These are phyloP conservation scores for Corinectria fuckeliana DNA, from an alignment of 2,329 filamentous ascomycete species.

Conservation along the genomic window DNA sequence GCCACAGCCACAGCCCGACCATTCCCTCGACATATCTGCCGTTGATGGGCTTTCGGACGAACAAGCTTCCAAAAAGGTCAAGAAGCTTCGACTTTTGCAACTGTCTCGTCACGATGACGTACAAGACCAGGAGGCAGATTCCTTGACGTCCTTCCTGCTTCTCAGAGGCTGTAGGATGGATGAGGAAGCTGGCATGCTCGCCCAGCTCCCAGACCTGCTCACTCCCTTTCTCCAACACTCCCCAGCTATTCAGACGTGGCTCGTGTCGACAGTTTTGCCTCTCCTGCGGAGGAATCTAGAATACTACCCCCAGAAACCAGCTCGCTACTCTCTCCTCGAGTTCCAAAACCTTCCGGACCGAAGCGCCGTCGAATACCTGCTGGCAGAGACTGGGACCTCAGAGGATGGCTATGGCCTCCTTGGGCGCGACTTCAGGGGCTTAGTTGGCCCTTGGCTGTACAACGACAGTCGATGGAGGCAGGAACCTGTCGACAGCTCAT, in stretches of 20 bases:
- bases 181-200: slow-evolving; percentile 72
- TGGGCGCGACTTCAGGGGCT: slow-evolving; percentile 69
- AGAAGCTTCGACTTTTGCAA: slow-evolving; percentile 68
- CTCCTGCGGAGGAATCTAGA: slow-evolving; percentile 72
- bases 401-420: slow-evolving; percentile 51
- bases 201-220: slow-evolving; percentile 71
- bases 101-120: slow-evolving; percentile 58
- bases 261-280: slow-evolving; percentile 72
- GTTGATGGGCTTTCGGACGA: slow-evolving; percentile 67
- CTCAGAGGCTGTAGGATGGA: slow-evolving; percentile 74
- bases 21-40: slow-evolving; percentile 60
- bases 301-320: slow-evolving; percentile 65
- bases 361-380: slow-evolving; percentile 64
- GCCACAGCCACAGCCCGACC: slow-evolving; percentile 48
- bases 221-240: slow-evolving; percentile 70
- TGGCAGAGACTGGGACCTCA: slow-evolving; percentile 60
- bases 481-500: slow-evolving; percentile 8
- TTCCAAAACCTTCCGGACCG: slow-evolving; percentile 68
- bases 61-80: slow-evolving; percentile 67
- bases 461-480: slow-evolving; percentile 63
- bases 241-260: slow-evolving; percentile 69
- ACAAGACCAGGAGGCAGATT: slow-evolving; percentile 57
- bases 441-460: slow-evolving; percentile 78
- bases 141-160: slow-evolving; percentile 69
- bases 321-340: slow-evolving; percentile 61